A percentile compares a stretch with the other conserved stretches of the same genome.
phyloP scores from a whole-genome alignment of 306 rosid genomes.

The Cicer arietinum region DNA sequence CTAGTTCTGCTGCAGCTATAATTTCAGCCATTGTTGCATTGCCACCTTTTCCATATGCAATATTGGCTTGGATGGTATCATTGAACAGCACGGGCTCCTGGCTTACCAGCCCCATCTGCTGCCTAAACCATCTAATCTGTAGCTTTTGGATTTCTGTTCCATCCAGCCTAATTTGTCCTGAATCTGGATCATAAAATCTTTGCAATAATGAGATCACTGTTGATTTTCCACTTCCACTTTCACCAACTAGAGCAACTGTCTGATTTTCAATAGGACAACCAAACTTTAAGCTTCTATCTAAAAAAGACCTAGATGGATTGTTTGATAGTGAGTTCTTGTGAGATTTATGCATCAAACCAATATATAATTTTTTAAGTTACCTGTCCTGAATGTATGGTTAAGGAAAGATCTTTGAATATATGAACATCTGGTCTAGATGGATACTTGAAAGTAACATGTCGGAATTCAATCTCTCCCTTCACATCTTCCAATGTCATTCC shows the following conservation, averaged over 20 bases:
- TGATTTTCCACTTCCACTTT: conserved; percentile 90
- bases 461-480: conserved; percentile 68
- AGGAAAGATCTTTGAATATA: conserved; percentile 66
- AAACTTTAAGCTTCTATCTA: conserved; percentile 38
- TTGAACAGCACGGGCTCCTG: conserved; percentile 81
- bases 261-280: conserved; percentile 42
- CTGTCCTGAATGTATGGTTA: conserved; percentile 71
- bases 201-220: conserved; percentile 76
- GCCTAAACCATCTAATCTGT: conserved; percentile 76
- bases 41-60: conserved; percentile 70
- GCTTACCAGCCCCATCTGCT: conserved; percentile 79
- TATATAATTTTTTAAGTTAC: conserved; percentile 41
- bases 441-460: conserved; percentile 71
- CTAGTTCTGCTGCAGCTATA: conserved; percentile 68
- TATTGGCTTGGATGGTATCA: conserved; percentile 78
- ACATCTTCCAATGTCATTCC: conserved; percentile 57
- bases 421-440: conserved; percentile 67
- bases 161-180: conserved; percentile 71
- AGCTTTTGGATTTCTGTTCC: conserved; percentile 64
- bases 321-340: conserved; percentile 7
- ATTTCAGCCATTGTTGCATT: conserved; percentile 66
- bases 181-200: conserved; percentile 73
- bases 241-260: conserved; percentile 88
- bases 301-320: not conserved
- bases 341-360: not conserved